Conservation (phyloP, 257 asterid genomes). For the Penstemon eatonii region DNA sequence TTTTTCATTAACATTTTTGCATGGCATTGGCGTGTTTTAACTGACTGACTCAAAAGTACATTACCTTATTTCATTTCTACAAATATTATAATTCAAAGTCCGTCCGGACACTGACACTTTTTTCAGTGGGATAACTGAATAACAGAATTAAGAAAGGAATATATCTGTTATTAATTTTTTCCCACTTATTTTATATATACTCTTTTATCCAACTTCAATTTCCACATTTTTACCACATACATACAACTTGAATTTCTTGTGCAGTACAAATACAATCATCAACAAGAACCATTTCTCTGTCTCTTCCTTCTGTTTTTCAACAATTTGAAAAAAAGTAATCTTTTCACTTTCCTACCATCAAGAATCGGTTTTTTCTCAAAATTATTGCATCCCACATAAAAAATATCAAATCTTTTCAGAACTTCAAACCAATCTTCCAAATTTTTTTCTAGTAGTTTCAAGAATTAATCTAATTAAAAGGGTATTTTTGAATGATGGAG, state of each 20-base stretch:
- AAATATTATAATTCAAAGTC: conserved; percentile 13
- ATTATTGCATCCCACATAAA: background rate
- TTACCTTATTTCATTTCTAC: conserved; percentile 17
- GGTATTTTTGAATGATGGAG: background rate
- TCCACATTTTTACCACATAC: background rate
- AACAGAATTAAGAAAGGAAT: conserved; percentile 54
- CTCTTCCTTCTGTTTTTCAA: background rate
- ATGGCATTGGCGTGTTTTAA: conserved; percentile 34
- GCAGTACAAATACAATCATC: conserved; percentile 7
- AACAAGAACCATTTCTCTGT: background rate
- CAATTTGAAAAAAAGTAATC: background rate
- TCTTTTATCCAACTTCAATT: conserved; percentile 4
- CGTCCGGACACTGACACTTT: conserved; percentile 26
- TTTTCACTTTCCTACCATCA: background rate
- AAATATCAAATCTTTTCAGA: background rate
- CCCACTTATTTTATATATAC: background rate
- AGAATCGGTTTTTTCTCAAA: background rate
- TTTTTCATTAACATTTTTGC: conserved; percentile 14
- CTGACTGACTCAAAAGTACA: background rate
- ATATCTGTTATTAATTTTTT: conserved; percentile 27
- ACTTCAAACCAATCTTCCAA: background rate
- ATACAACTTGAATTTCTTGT: conserved; percentile 4
- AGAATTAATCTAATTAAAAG: background rate
- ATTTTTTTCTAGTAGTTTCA: background rate
- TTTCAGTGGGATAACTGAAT: conserved; percentile 48